A percentile compares a stretch with the other conserved stretches of the same genome.
phyloP scores from a whole-genome alignment of 2,329 filamentous ascomycete genomes.

The Colletotrichum sp. region DNA sequence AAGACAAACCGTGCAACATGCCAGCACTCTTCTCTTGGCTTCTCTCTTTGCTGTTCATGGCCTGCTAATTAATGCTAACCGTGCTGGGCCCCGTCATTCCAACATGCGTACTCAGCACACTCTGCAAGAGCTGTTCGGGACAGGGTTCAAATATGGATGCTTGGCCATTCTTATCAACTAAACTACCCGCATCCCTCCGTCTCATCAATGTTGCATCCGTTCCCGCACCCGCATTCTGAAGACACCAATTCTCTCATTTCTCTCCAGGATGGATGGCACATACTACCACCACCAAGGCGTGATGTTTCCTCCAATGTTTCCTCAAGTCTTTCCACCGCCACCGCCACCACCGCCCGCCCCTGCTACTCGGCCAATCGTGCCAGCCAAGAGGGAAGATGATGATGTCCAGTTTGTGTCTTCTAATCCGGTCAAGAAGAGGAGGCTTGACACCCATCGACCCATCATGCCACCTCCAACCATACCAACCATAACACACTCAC shows the following conservation, averaged over 20 bases:
- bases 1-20: slow-evolving; percentile 17
- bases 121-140: not conserved
- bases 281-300: slow-evolving; percentile 7
- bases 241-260: not conserved
- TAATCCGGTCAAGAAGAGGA: slow-evolving; percentile 45
- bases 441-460: not conserved
- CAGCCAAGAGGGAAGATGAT: slow-evolving; percentile 38
- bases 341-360: not conserved
- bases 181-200: not conserved
- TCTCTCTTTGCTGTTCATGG: slow-evolving; percentile 17
- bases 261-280: not conserved
- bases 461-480: not conserved
- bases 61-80: not conserved
- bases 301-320: slow-evolving; percentile 16
- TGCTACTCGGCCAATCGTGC: not conserved
- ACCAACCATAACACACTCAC: not conserved
- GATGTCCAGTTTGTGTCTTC: slow-evolving; percentile 51
- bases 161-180: slow-evolving; percentile 8
- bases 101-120: slow-evolving; percentile 3
- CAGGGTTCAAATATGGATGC: slow-evolving; percentile 19
- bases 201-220: slow-evolving; percentile 13
- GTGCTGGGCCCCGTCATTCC: slow-evolving; percentile 14
- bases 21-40: slow-evolving; percentile 12
- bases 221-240: slow-evolving; percentile 2
- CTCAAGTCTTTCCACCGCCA: not conserved